A percentile compares a stretch with the other conserved stretches of the same genome.
Conservation (phyloP, 805 yeast species). For the Saccharomycopsis javanensis region DNA sequence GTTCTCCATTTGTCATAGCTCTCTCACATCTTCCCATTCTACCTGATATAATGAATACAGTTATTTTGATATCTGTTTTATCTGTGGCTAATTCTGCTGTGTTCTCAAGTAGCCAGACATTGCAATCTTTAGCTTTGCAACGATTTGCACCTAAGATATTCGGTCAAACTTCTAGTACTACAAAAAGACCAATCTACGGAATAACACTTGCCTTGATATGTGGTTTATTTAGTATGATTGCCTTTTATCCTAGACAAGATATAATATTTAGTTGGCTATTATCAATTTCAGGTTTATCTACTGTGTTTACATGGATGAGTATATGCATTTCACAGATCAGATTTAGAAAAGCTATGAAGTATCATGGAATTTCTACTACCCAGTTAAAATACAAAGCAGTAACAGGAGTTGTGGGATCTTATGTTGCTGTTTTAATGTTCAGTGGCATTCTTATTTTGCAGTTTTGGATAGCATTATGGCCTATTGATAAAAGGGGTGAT, state of each 20-base stretch:
- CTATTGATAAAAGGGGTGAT: constrained; percentile 30
- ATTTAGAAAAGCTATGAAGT: constrained; percentile 48
- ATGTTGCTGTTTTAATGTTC: constrained; percentile 36
- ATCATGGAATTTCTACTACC: constrained; percentile 39
- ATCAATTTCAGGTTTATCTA: constrained; percentile 52
- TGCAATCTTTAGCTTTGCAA: constrained; percentile 59
- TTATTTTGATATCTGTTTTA: constrained; percentile 59
- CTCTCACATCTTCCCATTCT: constrained; percentile 48
- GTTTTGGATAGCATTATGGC: constrained; percentile 58
- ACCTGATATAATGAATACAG: constrained; percentile 67
- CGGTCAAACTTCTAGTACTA: constrained; percentile 36
- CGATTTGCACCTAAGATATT: constrained; percentile 52
- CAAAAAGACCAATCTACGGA: constrained; percentile 53
- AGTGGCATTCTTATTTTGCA: constrained; percentile 46
- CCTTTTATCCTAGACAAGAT: constrained; percentile 49
- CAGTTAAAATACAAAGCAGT: constrained; percentile 48
- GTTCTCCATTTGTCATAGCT: constrained; percentile 74
- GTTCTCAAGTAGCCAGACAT: constrained; percentile 62
- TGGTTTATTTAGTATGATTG: constrained; percentile 57
- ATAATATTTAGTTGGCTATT: constrained; percentile 56
- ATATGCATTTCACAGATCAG: constrained; percentile 49
- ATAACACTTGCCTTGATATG: constrained; percentile 39
- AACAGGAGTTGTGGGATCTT: constrained; percentile 45
- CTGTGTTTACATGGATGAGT: constrained; percentile 52
- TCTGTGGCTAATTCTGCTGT: constrained; percentile 73